Conservation (phyloP, 202 grass and related monocot genomes). For the Sporobolus alterniflorus region DNA sequence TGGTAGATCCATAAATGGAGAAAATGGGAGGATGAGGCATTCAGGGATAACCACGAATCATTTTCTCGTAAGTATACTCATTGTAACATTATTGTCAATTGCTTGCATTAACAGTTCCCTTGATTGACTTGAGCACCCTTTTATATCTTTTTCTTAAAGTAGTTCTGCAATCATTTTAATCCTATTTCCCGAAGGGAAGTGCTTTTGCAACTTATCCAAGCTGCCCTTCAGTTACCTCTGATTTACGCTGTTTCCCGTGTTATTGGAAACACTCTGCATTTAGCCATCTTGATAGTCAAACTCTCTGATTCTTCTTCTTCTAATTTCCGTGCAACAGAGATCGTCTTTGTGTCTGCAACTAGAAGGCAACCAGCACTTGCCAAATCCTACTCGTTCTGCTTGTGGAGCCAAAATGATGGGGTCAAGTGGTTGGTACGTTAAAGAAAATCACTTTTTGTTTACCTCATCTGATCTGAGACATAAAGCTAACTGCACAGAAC, state of each 20-base stretch:
- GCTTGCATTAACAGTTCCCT: constrained; percentile 18
- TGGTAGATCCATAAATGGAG: constrained; percentile 91
- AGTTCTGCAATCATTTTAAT: background rate
- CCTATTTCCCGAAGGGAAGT: background rate
- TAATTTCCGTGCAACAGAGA: constrained; percentile 59
- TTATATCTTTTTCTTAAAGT: background rate
- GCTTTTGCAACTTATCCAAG: background rate
- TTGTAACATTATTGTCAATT: background rate
- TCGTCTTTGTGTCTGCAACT: constrained; percentile 76
- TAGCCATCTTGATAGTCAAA: constrained; percentile 7
- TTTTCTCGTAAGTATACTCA: constrained; percentile 70
- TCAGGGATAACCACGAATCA: constrained; percentile 73
- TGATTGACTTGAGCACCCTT: background rate
- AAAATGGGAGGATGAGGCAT: constrained; percentile 98
- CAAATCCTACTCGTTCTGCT: constrained; percentile 68
- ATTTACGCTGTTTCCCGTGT: background rate
- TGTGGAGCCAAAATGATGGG: constrained; percentile 73
- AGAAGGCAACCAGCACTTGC: constrained; percentile 92
- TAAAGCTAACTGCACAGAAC: background rate
- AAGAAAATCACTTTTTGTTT: constrained; percentile 10
- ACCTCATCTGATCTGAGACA: constrained; percentile 16
- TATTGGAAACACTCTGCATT: constrained; percentile 2
- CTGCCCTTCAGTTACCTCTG: background rate
- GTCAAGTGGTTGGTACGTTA: constrained; percentile 87
- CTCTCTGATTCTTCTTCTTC: constrained; percentile 34